phyloP scores from a whole-genome alignment of 1,284 basidiomycete genomes.

The Boletus sp. region DNA sequence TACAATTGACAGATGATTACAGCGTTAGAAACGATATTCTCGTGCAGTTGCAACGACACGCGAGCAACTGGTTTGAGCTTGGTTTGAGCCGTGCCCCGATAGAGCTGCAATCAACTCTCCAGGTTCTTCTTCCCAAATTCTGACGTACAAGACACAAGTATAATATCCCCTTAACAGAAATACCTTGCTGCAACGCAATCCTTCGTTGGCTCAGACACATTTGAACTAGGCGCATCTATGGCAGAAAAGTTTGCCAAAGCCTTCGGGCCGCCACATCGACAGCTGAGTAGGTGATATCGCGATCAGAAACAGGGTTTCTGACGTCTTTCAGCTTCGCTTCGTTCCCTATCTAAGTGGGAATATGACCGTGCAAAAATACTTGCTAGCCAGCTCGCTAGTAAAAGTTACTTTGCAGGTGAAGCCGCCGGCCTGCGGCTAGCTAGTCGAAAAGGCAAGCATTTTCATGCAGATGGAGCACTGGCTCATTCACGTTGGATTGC shows the following conservation, averaged over 20 bases:
- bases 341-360: conserved; percentile 54
- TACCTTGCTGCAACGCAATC: conserved; percentile 77
- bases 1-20: conserved; percentile 89
- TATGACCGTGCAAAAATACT: conserved; percentile 76
- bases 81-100: conserved; percentile 86
- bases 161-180: conserved; percentile 47
- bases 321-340: conserved; percentile 49
- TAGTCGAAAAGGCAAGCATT: conserved; percentile 43
- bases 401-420: conserved; percentile 85
- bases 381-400: conserved; percentile 78
- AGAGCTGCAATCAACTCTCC: conserved; percentile 88
- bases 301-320: neutral
- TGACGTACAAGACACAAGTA: neutral
- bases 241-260: conserved; percentile 82
- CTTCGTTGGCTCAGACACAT: conserved; percentile 60
- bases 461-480: neutral
- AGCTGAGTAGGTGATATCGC: conserved; percentile 53
- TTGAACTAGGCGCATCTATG: conserved; percentile 86
- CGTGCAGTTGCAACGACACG: conserved; percentile 66
- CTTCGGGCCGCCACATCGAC: conserved; percentile 75
- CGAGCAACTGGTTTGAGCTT: conserved; percentile 80
- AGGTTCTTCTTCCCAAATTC: conserved; percentile 47
- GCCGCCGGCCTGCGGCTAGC: conserved; percentile 76
- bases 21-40: conserved; percentile 83
- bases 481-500: conserved; percentile 2